Evolutionary conservation across 257 asterid genomes (phyloP), one percentile per base, ranked within the genome.

Genomic region (Lithospermum erythrorhizon): DNA sequence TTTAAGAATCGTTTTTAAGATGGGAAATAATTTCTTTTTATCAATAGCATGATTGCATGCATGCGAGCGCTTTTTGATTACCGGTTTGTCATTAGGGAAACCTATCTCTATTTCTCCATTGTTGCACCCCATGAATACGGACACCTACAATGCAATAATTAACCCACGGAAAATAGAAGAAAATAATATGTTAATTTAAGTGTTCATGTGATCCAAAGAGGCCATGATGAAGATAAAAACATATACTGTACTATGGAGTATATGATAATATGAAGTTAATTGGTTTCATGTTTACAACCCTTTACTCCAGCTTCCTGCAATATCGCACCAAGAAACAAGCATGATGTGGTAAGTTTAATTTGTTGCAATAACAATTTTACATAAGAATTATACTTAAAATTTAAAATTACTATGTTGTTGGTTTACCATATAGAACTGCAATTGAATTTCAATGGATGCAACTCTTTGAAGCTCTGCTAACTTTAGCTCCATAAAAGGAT

Each of bases 71-170:
- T n/a, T 25, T 2, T 25, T 2, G 2, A 21, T 75, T 72, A 87
- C 94, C 74, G 65, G 81, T 37, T 79, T 58, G 29, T 77, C 72
- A 23, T 41, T 55, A 3, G 87, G 63, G 65, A 87, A 57, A 25
- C 97, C 97, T 22, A 90, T 61, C 80, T 90, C 97, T 45, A 90
- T 74, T 68, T 87, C 97, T 70, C 97, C 97, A 1, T 64, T 23
- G 62, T 72, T 59, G 72, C 96, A 90, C 10, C 95, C 87, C 89
- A 90, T 78, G 61, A 87, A 81, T 57, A 85, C 72, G 0, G 76
- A 76, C 6, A 79, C 77, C 95, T 89, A 53, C 58, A 62, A 55
- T 35, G 32, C n/a, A n/a, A n/a, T n/a, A n/a, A n/a, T n/a, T n/a
- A n/a, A n/a, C n/a, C 55, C 21, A 19, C 47, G 24, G 65, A 9